Evolutionary conservation across 2,329 filamentous ascomycete species (phyloP), one percentile per base, ranked within the genome.

Genomic region (Aaosphaeria pasadenensis): DNA sequence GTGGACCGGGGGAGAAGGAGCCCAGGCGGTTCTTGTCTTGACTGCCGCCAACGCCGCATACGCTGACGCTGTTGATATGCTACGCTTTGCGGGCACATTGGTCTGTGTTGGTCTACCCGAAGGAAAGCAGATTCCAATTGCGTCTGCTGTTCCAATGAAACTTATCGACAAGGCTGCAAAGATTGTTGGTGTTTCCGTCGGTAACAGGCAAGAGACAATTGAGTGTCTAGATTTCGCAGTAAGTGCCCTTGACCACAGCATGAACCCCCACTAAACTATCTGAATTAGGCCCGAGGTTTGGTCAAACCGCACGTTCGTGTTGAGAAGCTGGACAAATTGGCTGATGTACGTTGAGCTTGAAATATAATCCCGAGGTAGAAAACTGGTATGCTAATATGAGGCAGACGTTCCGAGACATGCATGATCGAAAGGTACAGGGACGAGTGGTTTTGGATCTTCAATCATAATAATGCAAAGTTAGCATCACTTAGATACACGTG

Each of bases 1-100:
- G 32, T 65, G 82, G 1, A 82, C 83, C 0, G 77, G 74, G 4
- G 82, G 82, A 0, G 66, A 83, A 5, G 84, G 84, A 30, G 84
- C 81, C 0, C 77, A 82, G 50, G 80, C 81, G 1, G 83, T 82
- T 1, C 66, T 87, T 17, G 80, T 86, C 0, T 64, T 76, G 32
- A 77, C 76, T 0, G 74, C 74, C 1, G 71, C 72, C 35, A 77
- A 78, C 52, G 70, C 53, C 6, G 76, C 76, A 6, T 78, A 78
- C 52, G 74, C 66, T 1, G 58, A 60, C 17, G 65, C 64, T 1
- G 59, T 74, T 49, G 64, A 69, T 5, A 51, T 77, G 43, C 63
- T 78, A 17, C 64, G 73, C 4, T 76, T 76, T 44, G 73, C 73
- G 29, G 75, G 75, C 4, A 66, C 70, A 0, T 59, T 76, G 0